Evolutionary conservation across 2,329 filamentous ascomycete genomes (phyloP).

Genomic region (Cytospora piceae): DNA sequence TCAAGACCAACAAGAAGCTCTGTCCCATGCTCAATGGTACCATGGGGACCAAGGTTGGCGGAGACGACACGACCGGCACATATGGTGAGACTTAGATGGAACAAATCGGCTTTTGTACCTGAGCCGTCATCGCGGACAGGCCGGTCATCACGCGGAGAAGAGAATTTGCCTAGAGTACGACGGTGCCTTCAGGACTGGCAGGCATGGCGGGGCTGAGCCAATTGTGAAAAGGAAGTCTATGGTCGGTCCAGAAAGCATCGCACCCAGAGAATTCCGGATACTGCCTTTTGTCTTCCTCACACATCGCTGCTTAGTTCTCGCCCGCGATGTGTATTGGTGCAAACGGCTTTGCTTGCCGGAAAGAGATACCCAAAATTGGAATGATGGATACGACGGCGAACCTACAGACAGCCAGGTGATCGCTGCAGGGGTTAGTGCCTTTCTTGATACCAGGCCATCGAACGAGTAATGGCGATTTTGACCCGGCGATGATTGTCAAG

Average conservation of each 20-base stretch:
- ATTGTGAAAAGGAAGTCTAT: not conserved
- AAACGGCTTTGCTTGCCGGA: not conserved
- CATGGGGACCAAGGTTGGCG: slow-evolving; percentile 25
- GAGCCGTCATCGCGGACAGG: not conserved
- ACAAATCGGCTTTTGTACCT: not conserved
- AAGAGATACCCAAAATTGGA: not conserved
- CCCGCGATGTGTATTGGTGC: not conserved
- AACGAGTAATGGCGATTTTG: not conserved
- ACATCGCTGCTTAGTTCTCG: not conserved
- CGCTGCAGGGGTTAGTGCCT: not conserved
- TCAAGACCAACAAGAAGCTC: slow-evolving; percentile 97
- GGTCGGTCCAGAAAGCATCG: not conserved
- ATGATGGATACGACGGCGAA: not conserved
- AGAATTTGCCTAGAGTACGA: not conserved
- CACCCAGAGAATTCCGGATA: not conserved
- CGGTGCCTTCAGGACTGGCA: not conserved
- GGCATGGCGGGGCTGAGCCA: not conserved
- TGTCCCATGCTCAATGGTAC: slow-evolving; percentile 31
- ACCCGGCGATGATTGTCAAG: not conserved
- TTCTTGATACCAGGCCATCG: not conserved
- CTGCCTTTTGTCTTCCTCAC: not conserved
- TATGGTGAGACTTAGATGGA: slow-evolving; percentile 26
- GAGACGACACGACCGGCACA: slow-evolving; percentile 26
- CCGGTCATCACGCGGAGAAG: not conserved
- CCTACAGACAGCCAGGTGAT: not conserved